These are phyloP conservation scores for Phylloporus scabripes DNA, from an alignment of 768 basidiomycete species.

Conservation along the genomic window DNA sequence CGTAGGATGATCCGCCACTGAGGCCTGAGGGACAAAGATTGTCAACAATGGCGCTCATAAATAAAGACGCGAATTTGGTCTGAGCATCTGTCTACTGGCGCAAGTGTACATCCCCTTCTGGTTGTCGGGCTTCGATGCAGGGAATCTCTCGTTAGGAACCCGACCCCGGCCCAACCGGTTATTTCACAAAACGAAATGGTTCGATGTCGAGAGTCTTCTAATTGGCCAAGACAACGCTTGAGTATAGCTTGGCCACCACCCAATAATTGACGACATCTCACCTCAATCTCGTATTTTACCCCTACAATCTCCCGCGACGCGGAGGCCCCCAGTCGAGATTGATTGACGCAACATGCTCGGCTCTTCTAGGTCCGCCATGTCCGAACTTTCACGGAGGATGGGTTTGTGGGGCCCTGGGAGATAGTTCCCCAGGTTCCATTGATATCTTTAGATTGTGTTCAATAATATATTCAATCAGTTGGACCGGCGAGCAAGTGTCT, in stretches of 20 bases:
- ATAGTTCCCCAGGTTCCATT: background rate
- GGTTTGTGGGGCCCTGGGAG: no score
- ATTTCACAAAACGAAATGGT: background rate
- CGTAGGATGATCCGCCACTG: constrained; percentile 13
- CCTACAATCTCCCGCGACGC: background rate
- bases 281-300: background rate
- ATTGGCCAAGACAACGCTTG: background rate
- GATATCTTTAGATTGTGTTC: background rate
- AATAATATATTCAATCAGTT: background rate
- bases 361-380: background rate
- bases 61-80: background rate
- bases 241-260: background rate
- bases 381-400: background rate
- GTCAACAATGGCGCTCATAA: background rate
- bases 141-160: background rate
- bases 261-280: background rate
- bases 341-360: constrained; percentile 17
- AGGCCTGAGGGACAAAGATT: constrained; percentile 10
- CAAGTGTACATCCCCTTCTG: background rate
- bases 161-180: background rate
- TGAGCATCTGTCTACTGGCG: background rate
- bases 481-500: background rate
- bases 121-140: background rate
- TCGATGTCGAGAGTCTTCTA: background rate
- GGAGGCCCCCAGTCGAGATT: background rate